Conservation (phyloP, 805 yeast species). For the Isabelozyma gotoi region DNA sequence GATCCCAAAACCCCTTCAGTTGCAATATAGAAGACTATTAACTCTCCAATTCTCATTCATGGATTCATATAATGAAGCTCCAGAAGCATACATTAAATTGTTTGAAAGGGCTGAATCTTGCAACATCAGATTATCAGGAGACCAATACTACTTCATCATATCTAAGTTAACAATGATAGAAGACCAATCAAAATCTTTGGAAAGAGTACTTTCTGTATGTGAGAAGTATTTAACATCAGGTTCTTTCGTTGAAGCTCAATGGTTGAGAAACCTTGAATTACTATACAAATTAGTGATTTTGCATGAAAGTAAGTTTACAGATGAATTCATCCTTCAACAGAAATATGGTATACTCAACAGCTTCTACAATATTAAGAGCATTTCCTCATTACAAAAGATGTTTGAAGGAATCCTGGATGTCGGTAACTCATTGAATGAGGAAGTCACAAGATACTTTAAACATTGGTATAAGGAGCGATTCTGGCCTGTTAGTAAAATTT, state of each 20-base stretch:
- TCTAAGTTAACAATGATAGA: constrained; percentile 4
- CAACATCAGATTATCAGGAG: constrained; percentile 16
- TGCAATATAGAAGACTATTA: constrained; percentile 15
- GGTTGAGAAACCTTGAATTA: constrained; percentile 18
- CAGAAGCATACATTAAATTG: constrained; percentile 10
- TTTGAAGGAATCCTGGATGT: constrained; percentile 7
- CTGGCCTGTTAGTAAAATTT: constrained; percentile 12
- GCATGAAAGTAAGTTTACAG: constrained; percentile 13
- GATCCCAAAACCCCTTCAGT: constrained; percentile 19
- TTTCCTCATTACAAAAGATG: constrained; percentile 10
- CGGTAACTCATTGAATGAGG: background rate
- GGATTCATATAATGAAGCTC: constrained; percentile 1
- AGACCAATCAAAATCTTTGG: constrained; percentile 5
- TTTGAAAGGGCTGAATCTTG: constrained; percentile 5
- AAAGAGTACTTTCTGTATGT: constrained; percentile 16
- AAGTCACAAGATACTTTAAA: background rate
- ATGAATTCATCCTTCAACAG: constrained; percentile 8
- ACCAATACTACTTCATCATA: constrained; percentile 15
- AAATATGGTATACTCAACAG: constrained; percentile 22
- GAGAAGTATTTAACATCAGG: constrained; percentile 32
- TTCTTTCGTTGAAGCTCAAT: constrained; percentile 26
- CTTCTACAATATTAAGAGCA: constrained; percentile 22
- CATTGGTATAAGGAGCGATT: background rate
- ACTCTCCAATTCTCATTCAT: constrained; percentile 14
- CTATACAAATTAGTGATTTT: constrained; percentile 27